Percentiles rank a stretch among this genome's conserved stretches.
Conservation (phyloP, 192 early-diverging fungal species). For the Gorgonomyces haynaldii region DNA sequence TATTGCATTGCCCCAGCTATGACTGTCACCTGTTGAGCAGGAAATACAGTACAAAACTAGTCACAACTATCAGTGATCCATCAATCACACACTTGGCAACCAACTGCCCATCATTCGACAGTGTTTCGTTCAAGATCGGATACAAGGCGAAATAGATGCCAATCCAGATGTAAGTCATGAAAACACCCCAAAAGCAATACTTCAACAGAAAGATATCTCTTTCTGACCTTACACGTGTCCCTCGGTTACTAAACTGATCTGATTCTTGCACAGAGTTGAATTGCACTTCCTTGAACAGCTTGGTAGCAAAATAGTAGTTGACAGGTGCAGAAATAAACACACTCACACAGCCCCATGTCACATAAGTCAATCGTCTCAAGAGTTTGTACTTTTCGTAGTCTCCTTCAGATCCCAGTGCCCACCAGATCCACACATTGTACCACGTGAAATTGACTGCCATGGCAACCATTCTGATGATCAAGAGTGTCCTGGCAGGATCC, state of each 20-base stretch:
- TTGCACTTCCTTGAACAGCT: too few relatives aligned
- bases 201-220: too few relatives aligned
- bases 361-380: background rate
- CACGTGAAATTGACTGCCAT: background rate
- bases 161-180: background rate
- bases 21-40: too few relatives aligned
- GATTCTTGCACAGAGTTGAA: too few relatives aligned
- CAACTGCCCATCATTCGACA: background rate
- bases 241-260: too few relatives aligned
- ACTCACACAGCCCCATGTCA: background rate
- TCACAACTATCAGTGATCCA: too few relatives aligned
- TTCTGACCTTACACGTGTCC: too few relatives aligned
- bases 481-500: background rate
- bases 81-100: background rate
- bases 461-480: background rate
- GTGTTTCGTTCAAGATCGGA: background rate
- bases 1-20: too few relatives aligned
- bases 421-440: background rate
- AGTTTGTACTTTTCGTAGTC: background rate
- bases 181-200: background rate
- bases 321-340: background rate
- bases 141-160: background rate
- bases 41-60: too few relatives aligned
- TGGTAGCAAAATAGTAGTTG: background rate
- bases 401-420: background rate